A percentile compares a stretch with the other conserved stretches of the same genome.
phyloP scores from a whole-genome alignment of 1,284 basidiomycete genomes.

The Rhodofomes roseus region DNA sequence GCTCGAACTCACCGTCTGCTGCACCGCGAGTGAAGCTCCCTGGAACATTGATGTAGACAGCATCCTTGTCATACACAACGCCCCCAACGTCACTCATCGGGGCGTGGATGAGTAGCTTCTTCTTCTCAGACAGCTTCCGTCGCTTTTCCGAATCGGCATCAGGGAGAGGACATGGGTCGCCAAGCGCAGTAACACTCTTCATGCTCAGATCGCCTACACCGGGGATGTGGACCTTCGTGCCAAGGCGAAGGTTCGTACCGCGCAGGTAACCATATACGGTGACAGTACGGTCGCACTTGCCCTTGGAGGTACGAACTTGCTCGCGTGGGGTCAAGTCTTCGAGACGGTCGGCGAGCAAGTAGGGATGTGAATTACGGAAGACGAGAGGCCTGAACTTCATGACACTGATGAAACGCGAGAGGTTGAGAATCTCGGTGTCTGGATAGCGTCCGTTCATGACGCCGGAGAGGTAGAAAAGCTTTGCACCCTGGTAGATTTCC shows the following conservation, averaged over 20 bases:
- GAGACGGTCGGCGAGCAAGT: conserved; percentile 93
- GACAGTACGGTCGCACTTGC: conserved; percentile 87
- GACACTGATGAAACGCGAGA: conserved; percentile 93
- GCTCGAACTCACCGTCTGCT: conserved; percentile 44
- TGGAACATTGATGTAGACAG: conserved; percentile 96
- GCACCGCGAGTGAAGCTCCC: conserved; percentile 85
- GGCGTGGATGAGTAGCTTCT: conserved; percentile 89
- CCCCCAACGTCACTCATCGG: conserved; percentile 99
- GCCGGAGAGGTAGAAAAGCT: conserved; percentile 97
- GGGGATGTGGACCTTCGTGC: conserved; percentile 91
- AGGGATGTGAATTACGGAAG: conserved; percentile 94
- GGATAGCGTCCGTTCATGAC: conserved; percentile 98
- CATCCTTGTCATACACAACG: conserved; percentile 97
- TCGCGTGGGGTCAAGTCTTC: conserved; percentile 95
- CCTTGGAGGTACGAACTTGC: conserved; percentile 69
- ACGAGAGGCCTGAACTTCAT: conserved; percentile 99
- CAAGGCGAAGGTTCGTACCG: conserved; percentile 81
- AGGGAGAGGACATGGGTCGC: conserved; percentile 94
- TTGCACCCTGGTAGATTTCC: conserved; percentile 98
- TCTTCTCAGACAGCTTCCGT: conserved; percentile 92
- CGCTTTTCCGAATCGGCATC: conserved; percentile 91
- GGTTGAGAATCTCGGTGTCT: conserved; percentile 93
- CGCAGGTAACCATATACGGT: conserved; percentile 95
- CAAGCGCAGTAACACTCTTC: conserved; percentile 70
- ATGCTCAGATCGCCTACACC: conserved; percentile 89